Evolutionary conservation across 805 yeast species (phyloP).

Genomic region (Millerozyma miso): DNA sequence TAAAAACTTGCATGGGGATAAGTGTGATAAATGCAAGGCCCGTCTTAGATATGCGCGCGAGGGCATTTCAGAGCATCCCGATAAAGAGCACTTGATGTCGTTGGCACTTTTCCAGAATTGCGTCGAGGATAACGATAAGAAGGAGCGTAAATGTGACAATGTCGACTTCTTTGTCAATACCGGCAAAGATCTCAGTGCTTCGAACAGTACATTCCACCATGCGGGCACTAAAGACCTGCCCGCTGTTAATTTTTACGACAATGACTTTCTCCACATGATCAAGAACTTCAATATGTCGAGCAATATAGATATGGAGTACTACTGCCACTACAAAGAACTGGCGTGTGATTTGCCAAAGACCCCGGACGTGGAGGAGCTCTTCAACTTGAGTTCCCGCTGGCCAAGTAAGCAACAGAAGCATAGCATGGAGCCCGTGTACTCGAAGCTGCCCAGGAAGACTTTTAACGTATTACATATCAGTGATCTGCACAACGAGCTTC

Average conservation of each 20-base stretch:
- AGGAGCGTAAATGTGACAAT: conserved; percentile 29
- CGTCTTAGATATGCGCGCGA: conserved; percentile 26
- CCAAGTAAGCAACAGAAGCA: conserved; percentile 28
- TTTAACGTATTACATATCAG: conserved; percentile 64
- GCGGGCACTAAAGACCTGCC: conserved; percentile 9
- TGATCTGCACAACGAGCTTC: conserved; percentile 61
- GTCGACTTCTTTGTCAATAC: conserved; percentile 37
- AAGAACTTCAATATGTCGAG: conserved; percentile 33
- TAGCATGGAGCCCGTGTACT: conserved; percentile 26
- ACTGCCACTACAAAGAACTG: conserved; percentile 47
- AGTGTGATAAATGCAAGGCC: conserved; percentile 34
- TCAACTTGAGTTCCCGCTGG: conserved; percentile 29
- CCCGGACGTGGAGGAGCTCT: conserved; percentile 41
- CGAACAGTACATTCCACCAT: conserved; percentile 20
- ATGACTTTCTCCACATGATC: conserved; percentile 36
- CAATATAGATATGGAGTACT: conserved; percentile 40
- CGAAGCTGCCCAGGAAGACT: conserved; percentile 20
- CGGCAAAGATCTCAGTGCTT: conserved; percentile 13
- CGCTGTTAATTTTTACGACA: conserved; percentile 32
- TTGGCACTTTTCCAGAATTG: conserved; percentile 35
- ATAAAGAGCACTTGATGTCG: conserved; percentile 31
- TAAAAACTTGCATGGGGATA: conserved; percentile 26
- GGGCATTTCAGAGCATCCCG: conserved; percentile 25
- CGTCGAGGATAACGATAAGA: conserved; percentile 21
- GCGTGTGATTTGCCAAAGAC: conserved; percentile 51